Conservation (phyloP, 2,329 filamentous ascomycete species). For the Stagonosporopsis chrysanthemi region DNA sequence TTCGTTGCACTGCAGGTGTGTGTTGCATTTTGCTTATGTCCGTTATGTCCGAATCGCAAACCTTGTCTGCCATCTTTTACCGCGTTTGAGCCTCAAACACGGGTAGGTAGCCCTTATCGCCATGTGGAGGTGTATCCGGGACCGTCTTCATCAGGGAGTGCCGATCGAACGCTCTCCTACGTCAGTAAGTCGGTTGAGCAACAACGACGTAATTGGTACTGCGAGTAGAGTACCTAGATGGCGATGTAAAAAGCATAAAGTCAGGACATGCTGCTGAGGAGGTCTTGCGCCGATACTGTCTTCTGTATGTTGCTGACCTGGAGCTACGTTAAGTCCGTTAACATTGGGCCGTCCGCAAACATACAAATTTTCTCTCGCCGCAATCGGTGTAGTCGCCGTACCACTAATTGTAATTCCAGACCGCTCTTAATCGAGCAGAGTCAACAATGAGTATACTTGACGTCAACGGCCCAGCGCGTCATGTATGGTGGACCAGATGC, state of each 20-base stretch:
- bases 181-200: background rate
- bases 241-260: conserved; percentile 9
- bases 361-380: background rate
- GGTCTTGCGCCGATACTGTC: background rate
- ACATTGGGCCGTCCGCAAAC: background rate
- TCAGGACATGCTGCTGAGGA: background rate
- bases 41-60: conserved; percentile 1
- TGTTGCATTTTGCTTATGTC: background rate
- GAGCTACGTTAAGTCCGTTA: conserved; percentile 5
- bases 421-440: background rate
- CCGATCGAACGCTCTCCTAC: background rate
- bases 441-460: conserved; percentile 3
- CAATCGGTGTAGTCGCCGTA: background rate
- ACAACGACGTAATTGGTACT: conserved; percentile 1
- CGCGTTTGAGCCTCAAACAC: conserved; percentile 6
- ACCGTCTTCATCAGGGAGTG: background rate
- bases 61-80: background rate
- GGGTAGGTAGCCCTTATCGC: background rate
- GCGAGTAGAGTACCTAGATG: conserved; percentile 17
- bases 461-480: conserved; percentile 14
- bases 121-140: background rate
- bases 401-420: conserved; percentile 12
- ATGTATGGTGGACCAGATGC: background rate
- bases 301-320: conserved; percentile 10
- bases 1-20: background rate